Evolutionary conservation across 1,284 basidiomycete species (phyloP).

Genomic region (Porodaedalea pini): DNA sequence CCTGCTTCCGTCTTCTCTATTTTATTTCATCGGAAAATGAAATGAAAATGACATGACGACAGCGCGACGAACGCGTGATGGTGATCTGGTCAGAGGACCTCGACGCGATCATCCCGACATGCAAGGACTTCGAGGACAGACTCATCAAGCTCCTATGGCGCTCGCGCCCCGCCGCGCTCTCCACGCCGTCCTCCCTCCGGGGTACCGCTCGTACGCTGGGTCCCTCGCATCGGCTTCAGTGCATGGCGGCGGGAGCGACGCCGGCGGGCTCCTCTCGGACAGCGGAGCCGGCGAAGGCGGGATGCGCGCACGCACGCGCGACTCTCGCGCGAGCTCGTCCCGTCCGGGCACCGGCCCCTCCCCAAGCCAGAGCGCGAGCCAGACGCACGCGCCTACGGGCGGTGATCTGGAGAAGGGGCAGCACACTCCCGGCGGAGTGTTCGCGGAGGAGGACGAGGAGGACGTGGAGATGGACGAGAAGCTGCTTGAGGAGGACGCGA

Average conservation of each 20-base stretch:
- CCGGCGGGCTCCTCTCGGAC: background rate
- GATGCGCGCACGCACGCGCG: conserved; percentile 5
- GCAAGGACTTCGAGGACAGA: conserved; percentile 72
- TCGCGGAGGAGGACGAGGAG: conserved; percentile 11
- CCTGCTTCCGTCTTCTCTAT: background rate
- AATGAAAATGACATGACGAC: conserved; percentile 6
- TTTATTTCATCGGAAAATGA: no score
- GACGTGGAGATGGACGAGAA: conserved; percentile 18
- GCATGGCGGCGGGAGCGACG: conserved; percentile 4
- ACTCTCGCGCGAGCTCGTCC: background rate
- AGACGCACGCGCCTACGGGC: background rate
- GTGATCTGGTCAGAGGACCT: conserved; percentile 77
- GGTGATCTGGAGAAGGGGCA: conserved; percentile 16
- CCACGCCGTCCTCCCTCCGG: conserved; percentile 14
- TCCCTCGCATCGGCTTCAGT: background rate
- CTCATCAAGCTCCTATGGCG: conserved; percentile 78
- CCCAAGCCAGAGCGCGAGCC: background rate
- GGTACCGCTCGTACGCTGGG: conserved; percentile 6
- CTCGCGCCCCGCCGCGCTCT: conserved; percentile 30
- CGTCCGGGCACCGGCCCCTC: background rate
- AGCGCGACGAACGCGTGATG: conserved; percentile 74
- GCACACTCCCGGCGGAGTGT: background rate
- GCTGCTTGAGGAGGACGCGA: conserved; percentile 1
- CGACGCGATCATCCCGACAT: conserved; percentile 67
- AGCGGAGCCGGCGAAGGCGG: background rate